These are phyloP conservation scores for Lactarius evosmus DNA, from an alignment of 768 basidiomycete species.

Conservation along the genomic window DNA sequence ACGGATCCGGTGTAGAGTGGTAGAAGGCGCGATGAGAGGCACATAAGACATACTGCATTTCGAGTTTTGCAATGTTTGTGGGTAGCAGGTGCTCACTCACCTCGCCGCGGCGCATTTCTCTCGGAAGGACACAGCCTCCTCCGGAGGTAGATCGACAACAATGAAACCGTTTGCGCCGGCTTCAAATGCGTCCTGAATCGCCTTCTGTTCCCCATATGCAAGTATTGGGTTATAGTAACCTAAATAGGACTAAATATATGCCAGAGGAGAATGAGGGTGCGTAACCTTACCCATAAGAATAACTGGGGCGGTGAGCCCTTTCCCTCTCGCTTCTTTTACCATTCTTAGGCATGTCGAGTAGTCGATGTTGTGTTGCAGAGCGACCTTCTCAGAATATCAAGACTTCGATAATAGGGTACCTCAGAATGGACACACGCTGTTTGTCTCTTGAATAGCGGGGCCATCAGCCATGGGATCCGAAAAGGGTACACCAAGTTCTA, in stretches of 20 bases:
- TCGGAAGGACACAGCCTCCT: conserved; percentile 90
- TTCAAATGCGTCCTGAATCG: conserved; percentile 82
- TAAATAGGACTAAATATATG: conserved; percentile 35
- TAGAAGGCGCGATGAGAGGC: conserved; percentile 93
- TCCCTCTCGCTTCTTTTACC: conserved; percentile 71
- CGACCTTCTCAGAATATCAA: conserved; percentile 51
- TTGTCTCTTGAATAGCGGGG: conserved; percentile 87
- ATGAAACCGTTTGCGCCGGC: conserved; percentile 98
- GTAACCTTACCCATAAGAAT: conserved; percentile 80
- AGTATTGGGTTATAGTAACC: conserved; percentile 98
- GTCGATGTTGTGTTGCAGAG: conserved; percentile 75
- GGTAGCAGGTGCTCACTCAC: conserved; percentile 46
- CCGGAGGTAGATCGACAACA: conserved; percentile 95
- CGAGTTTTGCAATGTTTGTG: conserved; percentile 11
- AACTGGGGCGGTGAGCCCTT: conserved; percentile 82
- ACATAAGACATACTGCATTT: conserved; percentile 81
- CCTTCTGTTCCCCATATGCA: conserved; percentile 92
- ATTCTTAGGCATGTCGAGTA: conserved; percentile 72
- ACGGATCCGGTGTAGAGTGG: conserved; percentile 79
- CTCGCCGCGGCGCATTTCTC: conserved; percentile 76
- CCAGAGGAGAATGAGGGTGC: not conserved
- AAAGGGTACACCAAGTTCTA: conserved; percentile 94
- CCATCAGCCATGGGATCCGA: conserved; percentile 97
- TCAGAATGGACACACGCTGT: conserved; percentile 62
- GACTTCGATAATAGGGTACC: not conserved